Base-by-base conservation (phyloP, 1,139 yeast species). In the Petasospora rhodanensis region DNA sequence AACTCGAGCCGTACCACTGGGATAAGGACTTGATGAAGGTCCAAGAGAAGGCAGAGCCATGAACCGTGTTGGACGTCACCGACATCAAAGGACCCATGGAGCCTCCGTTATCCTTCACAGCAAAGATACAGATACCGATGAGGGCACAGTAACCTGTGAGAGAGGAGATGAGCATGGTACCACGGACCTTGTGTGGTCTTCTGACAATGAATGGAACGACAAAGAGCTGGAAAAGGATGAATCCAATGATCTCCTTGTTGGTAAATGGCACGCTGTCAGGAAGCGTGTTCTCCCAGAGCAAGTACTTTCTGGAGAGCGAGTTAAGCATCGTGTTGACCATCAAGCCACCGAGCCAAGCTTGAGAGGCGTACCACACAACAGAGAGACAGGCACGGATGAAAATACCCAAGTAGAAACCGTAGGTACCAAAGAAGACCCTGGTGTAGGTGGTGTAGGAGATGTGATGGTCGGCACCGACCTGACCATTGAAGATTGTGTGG, bases 401-500 rank as follows among this genome's bases (percentile, higher is more conserved):
- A 24, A 61, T 54, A 10, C 61, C 64, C 10, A 61, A 34, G 14
- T 34, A 40, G 4, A 61, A 54, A 5, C 66, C 67, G 17, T 47
- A 38, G 11, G 54, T 44, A 16, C 59, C 59, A 43, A 51, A 55
- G n/a, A 51, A 35, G 36, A 50, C 35, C 30, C 59, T 35, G 22
- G 50, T 52, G 26, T 45, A 41, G 12, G 52, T 41, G 4, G 59
- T 50, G 37, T 45, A 55, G 3, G 58, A 57, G 24, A 55, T 44
- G 30, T 52, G 55, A 29, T 47, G 52, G 24, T 47, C 45, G 7
- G 51, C 51, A 31, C 73, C 73, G 2, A 68, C 69, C 32, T 55
- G 59, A n/a, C 66, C 61, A 45, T 62, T 64, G 3, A 66, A 58
- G 21, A 62, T 41, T 6, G 72, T 63, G 37, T 61, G 54, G n/a